Percentiles rank a stretch among this genome's conserved stretches.
These are phyloP conservation scores for Tetradesmus lagerheimii DNA, from an alignment of 139 green algal species.

Conservation along the genomic window DNA sequence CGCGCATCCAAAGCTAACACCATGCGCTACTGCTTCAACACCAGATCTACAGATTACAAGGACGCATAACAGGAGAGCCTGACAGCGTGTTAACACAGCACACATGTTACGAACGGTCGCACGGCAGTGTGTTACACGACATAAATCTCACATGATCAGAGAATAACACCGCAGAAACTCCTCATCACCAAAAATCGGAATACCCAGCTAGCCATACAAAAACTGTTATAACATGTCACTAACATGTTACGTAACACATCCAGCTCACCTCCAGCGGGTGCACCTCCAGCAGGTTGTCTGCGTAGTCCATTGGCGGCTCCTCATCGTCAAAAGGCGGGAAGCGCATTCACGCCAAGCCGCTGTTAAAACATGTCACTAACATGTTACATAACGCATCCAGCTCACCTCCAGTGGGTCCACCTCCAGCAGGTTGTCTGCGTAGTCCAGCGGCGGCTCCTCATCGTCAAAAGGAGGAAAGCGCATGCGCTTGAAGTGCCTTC, in stretches of 20 bases:
- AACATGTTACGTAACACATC: not conserved
- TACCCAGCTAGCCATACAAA: constrained; percentile 98
- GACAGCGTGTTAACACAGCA: too few species aligned
- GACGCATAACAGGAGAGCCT: too few species aligned
- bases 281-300: constrained; percentile 96
- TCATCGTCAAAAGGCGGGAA: constrained; percentile 99
- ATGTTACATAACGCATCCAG: constrained; percentile 49
- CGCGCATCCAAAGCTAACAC: too few species aligned
- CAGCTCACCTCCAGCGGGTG: constrained; percentile 95
- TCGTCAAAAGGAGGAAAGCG: constrained; percentile 99
- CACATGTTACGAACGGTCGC: too few species aligned
- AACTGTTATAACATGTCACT: not conserved
- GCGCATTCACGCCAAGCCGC: constrained; percentile 77
- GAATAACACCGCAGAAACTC: constrained; percentile 98
- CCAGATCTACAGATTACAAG: too few species aligned
- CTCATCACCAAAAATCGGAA: constrained; percentile 99
- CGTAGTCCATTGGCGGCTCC: constrained; percentile 99
- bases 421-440: constrained; percentile 97
- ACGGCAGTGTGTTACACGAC: too few species aligned
- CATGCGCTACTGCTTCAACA: too few species aligned
- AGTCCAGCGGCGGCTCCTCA: constrained; percentile 99
- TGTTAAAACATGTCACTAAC: not conserved
- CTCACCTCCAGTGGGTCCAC: constrained; percentile 97
- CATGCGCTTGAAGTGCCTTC: constrained; percentile 99
- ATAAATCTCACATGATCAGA: constrained; percentile 96